phyloP scores from a whole-genome alignment of 768 basidiomycete genomes.

The Gymnopilus dilepis region DNA sequence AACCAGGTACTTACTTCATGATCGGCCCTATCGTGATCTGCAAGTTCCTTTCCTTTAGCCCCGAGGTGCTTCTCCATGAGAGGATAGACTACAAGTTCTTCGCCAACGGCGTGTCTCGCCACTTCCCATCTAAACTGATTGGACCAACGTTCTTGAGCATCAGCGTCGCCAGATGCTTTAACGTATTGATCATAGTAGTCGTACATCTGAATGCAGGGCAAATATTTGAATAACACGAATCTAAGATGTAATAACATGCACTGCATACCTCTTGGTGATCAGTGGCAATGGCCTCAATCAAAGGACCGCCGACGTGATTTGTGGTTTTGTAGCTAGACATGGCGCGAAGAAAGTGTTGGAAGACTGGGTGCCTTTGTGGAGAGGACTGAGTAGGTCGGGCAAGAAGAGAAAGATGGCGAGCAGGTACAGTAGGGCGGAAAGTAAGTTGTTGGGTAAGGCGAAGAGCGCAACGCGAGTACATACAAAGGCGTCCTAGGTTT shows the following conservation, averaged over 20 bases:
- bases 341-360: not conserved
- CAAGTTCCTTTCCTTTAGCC: constrained; percentile 50
- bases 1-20: constrained; percentile 48
- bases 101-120: constrained; percentile 63
- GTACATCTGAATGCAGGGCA: constrained; percentile 49
- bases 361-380: not conserved
- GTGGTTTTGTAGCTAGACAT: constrained; percentile 10
- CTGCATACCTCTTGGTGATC: constrained; percentile 27
- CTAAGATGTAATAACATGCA: not conserved
- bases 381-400: not conserved
- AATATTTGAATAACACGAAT: not conserved
- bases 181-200: constrained; percentile 58
- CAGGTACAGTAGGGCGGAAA: not conserved
- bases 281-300: constrained; percentile 25
- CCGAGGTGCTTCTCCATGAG: constrained; percentile 65
- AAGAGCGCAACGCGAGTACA: constrained; percentile 1
- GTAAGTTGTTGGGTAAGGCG: not conserved
- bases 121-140: constrained; percentile 65
- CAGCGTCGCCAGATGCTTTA: constrained; percentile 43
- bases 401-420: not conserved
- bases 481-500: not conserved
- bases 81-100: constrained; percentile 70
- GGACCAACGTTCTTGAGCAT: constrained; percentile 58
- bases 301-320: constrained; percentile 16
- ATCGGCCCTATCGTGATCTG: constrained; percentile 60